A percentile compares a stretch with the other conserved stretches of the same genome.
phyloP scores from a whole-genome alignment of 257 asterid genomes.

The Solanum sitiens region DNA sequence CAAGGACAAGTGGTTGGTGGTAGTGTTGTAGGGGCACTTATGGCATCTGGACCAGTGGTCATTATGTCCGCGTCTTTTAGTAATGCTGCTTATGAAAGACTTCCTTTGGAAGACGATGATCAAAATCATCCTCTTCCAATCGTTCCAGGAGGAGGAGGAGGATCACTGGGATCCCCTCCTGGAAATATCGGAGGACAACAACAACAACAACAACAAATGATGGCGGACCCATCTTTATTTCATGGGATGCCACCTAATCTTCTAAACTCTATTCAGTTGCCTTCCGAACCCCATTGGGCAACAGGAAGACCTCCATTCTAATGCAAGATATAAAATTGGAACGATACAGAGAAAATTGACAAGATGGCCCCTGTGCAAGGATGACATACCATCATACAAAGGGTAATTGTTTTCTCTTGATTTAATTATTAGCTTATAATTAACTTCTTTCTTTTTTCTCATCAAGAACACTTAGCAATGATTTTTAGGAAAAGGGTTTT shows the following conservation, averaged over 20 bases:
- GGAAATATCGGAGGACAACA: slow-evolving; percentile 1
- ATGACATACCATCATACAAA: background rate
- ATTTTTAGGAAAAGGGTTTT: background rate
- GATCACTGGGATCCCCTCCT: slow-evolving; percentile 17
- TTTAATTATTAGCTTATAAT: background rate
- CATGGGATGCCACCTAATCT: slow-evolving; percentile 26
- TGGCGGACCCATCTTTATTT: slow-evolving; percentile 21
- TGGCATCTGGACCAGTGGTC: slow-evolving; percentile 80
- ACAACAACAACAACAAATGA: slow-evolving; percentile 15
- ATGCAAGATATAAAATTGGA: background rate
- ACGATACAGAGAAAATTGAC: background rate
- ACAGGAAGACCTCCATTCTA: slow-evolving; percentile 33
- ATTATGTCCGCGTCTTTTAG: slow-evolving; percentile 91
- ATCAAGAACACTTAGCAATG: background rate
- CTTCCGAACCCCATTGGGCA: slow-evolving; percentile 29
- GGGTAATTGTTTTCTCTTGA: slow-evolving; percentile 1
- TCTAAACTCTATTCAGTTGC: slow-evolving; percentile 29
- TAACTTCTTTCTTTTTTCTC: background rate
- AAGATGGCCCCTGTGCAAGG: background rate
- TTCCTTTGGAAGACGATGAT: slow-evolving; percentile 76
- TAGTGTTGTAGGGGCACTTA: slow-evolving; percentile 69
- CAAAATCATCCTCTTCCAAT: background rate
- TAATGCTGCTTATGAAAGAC: slow-evolving; percentile 83
- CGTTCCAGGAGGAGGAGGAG: slow-evolving; percentile 22
- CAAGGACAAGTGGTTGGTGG: slow-evolving; percentile 98